A percentile compares a stretch with the other conserved stretches of the same genome.
These are phyloP conservation scores for Boeremia lycopersici DNA, from an alignment of 2,329 filamentous ascomycete genomes.

Conservation along the genomic window DNA sequence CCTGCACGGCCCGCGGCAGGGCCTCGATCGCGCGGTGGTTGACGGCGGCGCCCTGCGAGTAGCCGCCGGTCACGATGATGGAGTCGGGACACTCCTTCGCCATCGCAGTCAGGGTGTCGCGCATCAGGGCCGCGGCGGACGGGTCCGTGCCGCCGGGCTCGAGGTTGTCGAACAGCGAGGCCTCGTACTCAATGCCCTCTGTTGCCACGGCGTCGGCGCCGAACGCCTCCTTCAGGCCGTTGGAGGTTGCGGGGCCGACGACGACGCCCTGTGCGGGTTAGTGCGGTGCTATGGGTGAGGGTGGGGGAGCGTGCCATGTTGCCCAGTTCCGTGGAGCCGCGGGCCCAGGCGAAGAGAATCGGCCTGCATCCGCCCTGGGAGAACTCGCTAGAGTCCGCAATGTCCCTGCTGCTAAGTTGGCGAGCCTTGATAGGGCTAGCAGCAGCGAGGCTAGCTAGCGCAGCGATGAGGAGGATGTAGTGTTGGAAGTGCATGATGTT, in stretches of 20 bases:
- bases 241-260: constrained; percentile 40
- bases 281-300: background rate
- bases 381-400: constrained; percentile 51
- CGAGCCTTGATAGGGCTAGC: constrained; percentile 34
- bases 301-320: constrained; percentile 49
- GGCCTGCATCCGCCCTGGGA: constrained; percentile 48
- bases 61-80: constrained; percentile 40
- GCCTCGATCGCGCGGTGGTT: constrained; percentile 41
- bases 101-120: constrained; percentile 33
- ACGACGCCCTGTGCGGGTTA: constrained; percentile 41
- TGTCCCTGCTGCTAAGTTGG: constrained; percentile 24
- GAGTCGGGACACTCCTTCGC: constrained; percentile 40
- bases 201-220: constrained; percentile 37
- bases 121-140: constrained; percentile 27
- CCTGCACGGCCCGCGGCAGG: constrained; percentile 31
- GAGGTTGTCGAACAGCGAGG: constrained; percentile 34
- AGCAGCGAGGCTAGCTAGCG: constrained; percentile 28
- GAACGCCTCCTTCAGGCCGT: constrained; percentile 37
- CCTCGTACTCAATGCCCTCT: constrained; percentile 43
- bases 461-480: constrained; percentile 26
- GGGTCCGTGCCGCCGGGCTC: constrained; percentile 40
- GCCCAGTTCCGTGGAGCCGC: constrained; percentile 57
- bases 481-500: constrained; percentile 35
- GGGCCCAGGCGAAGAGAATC: constrained; percentile 56
- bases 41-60: constrained; percentile 45